Conservation (phyloP, 495 filamentous ascomycete genomes). For the Aspergillus cavernicola region DNA sequence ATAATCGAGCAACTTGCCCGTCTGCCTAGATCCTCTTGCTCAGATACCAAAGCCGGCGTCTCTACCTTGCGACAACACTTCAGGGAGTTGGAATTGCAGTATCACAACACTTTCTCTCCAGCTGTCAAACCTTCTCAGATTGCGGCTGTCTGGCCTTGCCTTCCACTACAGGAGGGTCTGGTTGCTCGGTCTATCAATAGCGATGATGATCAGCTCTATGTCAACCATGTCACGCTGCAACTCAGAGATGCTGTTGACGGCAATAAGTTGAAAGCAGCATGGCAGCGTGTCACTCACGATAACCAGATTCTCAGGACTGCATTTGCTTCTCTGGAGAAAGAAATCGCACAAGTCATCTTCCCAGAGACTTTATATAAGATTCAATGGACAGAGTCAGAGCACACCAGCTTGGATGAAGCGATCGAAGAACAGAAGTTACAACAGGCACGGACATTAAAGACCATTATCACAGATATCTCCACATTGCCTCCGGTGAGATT, state of each 20-base stretch:
- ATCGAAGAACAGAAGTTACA: slow-evolving; percentile 3
- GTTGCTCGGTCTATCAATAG: slow-evolving; percentile 65
- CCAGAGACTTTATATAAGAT: slow-evolving; percentile 12
- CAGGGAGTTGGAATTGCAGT: background rate
- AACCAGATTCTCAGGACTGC: slow-evolving; percentile 67
- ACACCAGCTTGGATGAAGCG: slow-evolving; percentile 16
- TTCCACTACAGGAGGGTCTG: slow-evolving; percentile 74
- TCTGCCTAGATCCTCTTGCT: slow-evolving; percentile 6
- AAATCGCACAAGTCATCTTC: slow-evolving; percentile 65
- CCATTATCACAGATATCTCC: slow-evolving; percentile 26
- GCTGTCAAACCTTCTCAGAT: too few species aligned
- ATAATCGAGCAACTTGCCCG: slow-evolving; percentile 50
- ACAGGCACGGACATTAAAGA: slow-evolving; percentile 13
- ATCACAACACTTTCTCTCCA: too few species aligned
- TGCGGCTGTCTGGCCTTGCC: background rate
- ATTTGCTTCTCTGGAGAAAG: slow-evolving; percentile 50
- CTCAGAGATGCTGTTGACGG: slow-evolving; percentile 49
- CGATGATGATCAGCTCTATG: slow-evolving; percentile 61
- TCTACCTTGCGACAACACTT: background rate
- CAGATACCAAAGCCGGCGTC: slow-evolving; percentile 4
- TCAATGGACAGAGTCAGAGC: slow-evolving; percentile 20
- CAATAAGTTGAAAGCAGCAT: slow-evolving; percentile 50
- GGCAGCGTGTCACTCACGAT: slow-evolving; percentile 45
- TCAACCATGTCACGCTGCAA: slow-evolving; percentile 68
- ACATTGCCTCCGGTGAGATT: slow-evolving; percentile 25